phyloP scores from a whole-genome alignment of 345 rosid genomes.

The Euphorbia tirucalli region DNA sequence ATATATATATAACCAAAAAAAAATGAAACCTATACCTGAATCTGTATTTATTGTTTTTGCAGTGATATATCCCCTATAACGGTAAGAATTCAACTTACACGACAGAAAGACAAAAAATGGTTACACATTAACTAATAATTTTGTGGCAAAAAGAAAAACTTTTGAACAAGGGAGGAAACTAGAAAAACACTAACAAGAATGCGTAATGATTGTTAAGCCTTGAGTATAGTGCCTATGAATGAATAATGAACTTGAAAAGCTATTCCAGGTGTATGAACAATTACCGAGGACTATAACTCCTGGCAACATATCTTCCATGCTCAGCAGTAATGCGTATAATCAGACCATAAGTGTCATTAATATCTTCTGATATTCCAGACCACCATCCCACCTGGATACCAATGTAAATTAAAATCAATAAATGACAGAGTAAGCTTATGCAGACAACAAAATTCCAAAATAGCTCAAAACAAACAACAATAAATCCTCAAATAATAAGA shows the following conservation, averaged over 20 bases:
- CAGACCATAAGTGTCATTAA: conserved; percentile 75
- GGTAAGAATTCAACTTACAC: too few relatives aligned
- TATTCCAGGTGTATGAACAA: conserved; percentile 6
- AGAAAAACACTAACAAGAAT: background rate
- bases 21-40: background rate
- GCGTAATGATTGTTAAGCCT: background rate
- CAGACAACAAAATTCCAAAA: background rate
- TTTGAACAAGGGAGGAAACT: background rate
- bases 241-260: background rate
- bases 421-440: conserved; percentile 1
- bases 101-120: too few relatives aligned
- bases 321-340: conserved; percentile 86
- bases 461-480: background rate
- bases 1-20: background rate
- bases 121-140: background rate
- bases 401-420: conserved; percentile 3
- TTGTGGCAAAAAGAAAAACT: background rate
- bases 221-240: background rate
- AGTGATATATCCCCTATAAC: too few relatives aligned
- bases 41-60: background rate
- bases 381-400: conserved; percentile 90
- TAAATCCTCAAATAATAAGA: background rate
- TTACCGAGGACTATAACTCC: conserved; percentile 62
- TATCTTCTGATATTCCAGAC: conserved; percentile 82
- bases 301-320: conserved; percentile 55